Percentiles rank a stretch among this genome's conserved stretches.
phyloP scores from a whole-genome alignment of 148 eudicot genomes.

The Diospyros lotus region DNA sequence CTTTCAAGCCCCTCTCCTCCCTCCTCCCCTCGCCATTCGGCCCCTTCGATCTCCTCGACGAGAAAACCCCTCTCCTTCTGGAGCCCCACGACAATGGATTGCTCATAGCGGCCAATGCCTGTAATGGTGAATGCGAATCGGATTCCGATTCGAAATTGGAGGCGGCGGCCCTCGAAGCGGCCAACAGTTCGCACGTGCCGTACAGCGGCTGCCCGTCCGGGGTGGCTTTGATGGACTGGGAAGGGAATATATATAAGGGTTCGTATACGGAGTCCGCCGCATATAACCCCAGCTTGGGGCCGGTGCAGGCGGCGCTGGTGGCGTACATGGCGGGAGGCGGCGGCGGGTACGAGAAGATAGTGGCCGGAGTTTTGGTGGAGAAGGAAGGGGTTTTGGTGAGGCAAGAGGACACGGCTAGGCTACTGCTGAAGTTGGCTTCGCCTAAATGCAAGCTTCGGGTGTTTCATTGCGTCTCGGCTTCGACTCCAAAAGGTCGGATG shows the following conservation, averaged over 20 bases:
- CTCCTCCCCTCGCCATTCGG: conserved; percentile 66
- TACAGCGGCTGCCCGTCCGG: conserved; percentile 19
- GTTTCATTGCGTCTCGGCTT: conserved; percentile 33
- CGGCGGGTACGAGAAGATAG: conserved; percentile 45
- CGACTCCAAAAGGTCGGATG: neutral
- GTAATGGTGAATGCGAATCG: conserved; percentile 26
- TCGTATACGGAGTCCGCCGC: conserved; percentile 91
- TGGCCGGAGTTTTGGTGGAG: conserved; percentile 73
- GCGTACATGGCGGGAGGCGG: conserved; percentile 48
- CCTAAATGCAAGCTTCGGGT: conserved; percentile 66
- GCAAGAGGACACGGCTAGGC: conserved; percentile 71
- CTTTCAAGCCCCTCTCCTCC: conserved; percentile 39
- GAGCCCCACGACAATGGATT: conserved; percentile 45
- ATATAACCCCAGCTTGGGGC: conserved; percentile 78
- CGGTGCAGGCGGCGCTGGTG: conserved; percentile 79
- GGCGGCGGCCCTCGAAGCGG: conserved; percentile 44
- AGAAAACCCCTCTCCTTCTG: conserved; percentile 52
- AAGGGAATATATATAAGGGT: conserved; percentile 59
- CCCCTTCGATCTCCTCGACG: conserved; percentile 55
- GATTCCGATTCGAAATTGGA: conserved; percentile 20
- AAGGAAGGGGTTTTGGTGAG: conserved; percentile 49
- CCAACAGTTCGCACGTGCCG: conserved; percentile 15
- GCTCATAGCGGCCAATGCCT: neutral
- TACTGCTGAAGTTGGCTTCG: conserved; percentile 44
- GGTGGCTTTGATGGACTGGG: conserved; percentile 7